phyloP scores from a whole-genome alignment of 257 asterid genomes.

The Forsythia suspensa region DNA sequence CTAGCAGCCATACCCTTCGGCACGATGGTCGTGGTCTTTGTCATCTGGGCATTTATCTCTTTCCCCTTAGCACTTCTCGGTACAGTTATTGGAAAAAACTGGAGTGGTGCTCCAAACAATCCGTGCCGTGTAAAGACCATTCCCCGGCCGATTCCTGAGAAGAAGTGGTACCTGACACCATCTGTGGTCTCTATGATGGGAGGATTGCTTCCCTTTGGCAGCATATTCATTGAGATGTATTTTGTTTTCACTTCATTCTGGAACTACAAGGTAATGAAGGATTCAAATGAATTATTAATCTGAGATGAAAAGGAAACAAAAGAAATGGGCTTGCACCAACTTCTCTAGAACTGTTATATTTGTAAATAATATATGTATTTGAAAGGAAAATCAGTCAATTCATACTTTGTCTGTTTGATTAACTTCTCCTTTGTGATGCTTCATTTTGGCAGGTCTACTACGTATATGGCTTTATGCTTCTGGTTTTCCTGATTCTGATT shows the following conservation, averaged over 20 bases:
- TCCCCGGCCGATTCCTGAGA: slow-evolving; percentile 65
- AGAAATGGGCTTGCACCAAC: background rate
- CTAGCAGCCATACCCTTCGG: slow-evolving; percentile 75
- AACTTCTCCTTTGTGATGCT: background rate
- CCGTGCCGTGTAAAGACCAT: slow-evolving; percentile 75
- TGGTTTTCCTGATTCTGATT: slow-evolving; percentile 60
- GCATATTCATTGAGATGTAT: slow-evolving; percentile 73
- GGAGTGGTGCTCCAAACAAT: slow-evolving; percentile 71
- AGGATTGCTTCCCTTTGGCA: slow-evolving; percentile 68
- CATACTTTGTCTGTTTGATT: background rate
- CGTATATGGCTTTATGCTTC: slow-evolving; percentile 69
- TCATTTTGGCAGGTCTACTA: slow-evolving; percentile 55
- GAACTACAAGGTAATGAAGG: slow-evolving; percentile 62
- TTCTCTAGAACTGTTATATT: no score
- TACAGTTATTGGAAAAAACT: slow-evolving; percentile 64
- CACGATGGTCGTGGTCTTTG: slow-evolving; percentile 60
- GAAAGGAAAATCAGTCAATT: background rate
- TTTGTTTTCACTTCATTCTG: slow-evolving; percentile 74
- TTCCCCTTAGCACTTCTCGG: slow-evolving; percentile 65
- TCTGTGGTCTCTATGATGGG: slow-evolving; percentile 68
- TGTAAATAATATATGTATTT: background rate
- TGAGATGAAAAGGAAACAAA: no score
- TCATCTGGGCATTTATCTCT: slow-evolving; percentile 67
- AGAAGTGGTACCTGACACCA: slow-evolving; percentile 65
- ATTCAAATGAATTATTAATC: background rate